Base-by-base conservation (phyloP, 176 grass and related monocot genomes). In the Avena atlantica region DNA sequence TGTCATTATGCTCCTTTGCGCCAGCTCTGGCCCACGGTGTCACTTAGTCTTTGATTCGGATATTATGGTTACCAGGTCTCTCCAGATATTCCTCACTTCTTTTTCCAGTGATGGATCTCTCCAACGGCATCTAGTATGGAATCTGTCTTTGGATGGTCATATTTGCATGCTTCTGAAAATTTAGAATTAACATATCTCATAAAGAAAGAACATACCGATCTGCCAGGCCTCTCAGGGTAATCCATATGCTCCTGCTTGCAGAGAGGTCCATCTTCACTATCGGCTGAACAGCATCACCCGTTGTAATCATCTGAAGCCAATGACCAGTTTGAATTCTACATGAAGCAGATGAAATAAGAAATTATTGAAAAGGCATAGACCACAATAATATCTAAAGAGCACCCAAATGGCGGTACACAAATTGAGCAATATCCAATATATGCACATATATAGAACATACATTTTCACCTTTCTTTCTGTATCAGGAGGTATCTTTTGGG, bases 381-480 rank as follows among this genome's bases (percentile, higher is more conserved):
- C 8, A 48, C 45, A 48, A 48, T 9, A 48, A 48, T 42, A 42
- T 42, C 40, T 42, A 42, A 42, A 7, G 40, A 42, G 40, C 40
- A 42, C 40, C 40, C 40, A 42, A 42, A 42, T 42, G 40, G 40
- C 40, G 45, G 8, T 48, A 48, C 45, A 9, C 40, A 48, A 10
- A 48, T 48, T 48, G 9, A 74, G 48, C 45, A 61, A 4, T 42
- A 79, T 79, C 76, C 56, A 62, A 45, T 12, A 80, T 24, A 58
- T 13, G 10, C 27, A 31, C 1, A 71, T 16, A 52, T 69, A 27
- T 3, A 25, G 34, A 83, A 16, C 12, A 76, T 79, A 89, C 87
- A 81, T 85, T 89, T 89, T 74, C 66, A 49, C 81, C 44, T 73
- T 89, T 84, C 49, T 75, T 89, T 89, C 82, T 55, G 82, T 56